A percentile compares a stretch with the other conserved stretches of the same genome.
Evolutionary conservation across 768 basidiomycete genomes (phyloP).

Genomic region (Termitomyces sp.): DNA sequence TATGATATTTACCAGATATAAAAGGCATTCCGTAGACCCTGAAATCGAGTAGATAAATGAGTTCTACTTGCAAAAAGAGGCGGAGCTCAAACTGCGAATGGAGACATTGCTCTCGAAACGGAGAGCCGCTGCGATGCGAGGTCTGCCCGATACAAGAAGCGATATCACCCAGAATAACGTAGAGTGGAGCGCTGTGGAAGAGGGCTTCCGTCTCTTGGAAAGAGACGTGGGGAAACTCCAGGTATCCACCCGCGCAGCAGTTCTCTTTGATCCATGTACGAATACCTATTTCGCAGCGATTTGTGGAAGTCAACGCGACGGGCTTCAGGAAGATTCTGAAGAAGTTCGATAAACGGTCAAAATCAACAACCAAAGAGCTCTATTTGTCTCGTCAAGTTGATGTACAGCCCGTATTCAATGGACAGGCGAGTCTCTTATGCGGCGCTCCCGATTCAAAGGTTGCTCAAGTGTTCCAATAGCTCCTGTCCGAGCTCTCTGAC

Average conservation of each 20-base stretch:
- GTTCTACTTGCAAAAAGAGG: slow-evolving; percentile 97
- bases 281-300: slow-evolving; percentile 59
- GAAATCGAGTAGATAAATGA: slow-evolving; percentile 75
- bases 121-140: slow-evolving; percentile 72
- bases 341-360: slow-evolving; percentile 98
- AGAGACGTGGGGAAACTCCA: slow-evolving; percentile 93
- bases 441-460: not conserved
- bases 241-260: slow-evolving; percentile 41
- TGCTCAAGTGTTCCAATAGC: slow-evolving; percentile 39
- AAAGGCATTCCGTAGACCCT: slow-evolving; percentile 5
- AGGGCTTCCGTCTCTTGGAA: slow-evolving; percentile 93
- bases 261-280: slow-evolving; percentile 18
- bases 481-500: slow-evolving; percentile 93
- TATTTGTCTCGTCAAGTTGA: slow-evolving; percentile 97
- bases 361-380: slow-evolving; percentile 92
- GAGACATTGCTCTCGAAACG: slow-evolving; percentile 93
- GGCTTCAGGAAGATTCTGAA: slow-evolving; percentile 97
- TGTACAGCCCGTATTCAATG: slow-evolving; percentile 97
- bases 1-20: slow-evolving; percentile 26
- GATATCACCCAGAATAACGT: slow-evolving; percentile 64
- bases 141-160: slow-evolving; percentile 64
- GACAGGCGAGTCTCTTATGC: slow-evolving; percentile 61
- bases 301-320: slow-evolving; percentile 94
- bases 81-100: slow-evolving; percentile 87
- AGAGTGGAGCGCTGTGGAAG: slow-evolving; percentile 95